Evolutionary conservation across 1,284 basidiomycete species (phyloP), one percentile per base, ranked within the genome.

Genomic region (Trametes versicolor): DNA sequence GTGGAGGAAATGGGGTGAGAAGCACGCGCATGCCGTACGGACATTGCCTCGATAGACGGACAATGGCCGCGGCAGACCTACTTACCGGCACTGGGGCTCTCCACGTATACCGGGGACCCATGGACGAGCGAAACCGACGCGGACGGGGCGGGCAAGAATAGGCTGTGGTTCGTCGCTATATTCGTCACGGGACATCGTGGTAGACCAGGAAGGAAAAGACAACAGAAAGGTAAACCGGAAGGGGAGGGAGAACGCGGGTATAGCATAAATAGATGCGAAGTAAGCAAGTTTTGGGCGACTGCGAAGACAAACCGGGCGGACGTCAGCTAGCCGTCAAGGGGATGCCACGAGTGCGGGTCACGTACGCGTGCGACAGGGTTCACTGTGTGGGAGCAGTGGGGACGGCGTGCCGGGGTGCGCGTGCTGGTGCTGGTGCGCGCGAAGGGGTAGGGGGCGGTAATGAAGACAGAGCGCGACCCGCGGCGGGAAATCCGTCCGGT

Each of bases 101-200:
- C 34, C 36, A n/a, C 12, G 10, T 34, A 13, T 15, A n/a, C 34
- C 54, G 49, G 55, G 37, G 50, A 45, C 50, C 47, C 19, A 23
- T 48, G 25, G 48, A n/a, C 17, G 10, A 25, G 39, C 41, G 23
- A 23, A 39, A 17, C 27, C 49, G 39, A 49, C 8, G 37, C 21
- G 45, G 4, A 10, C 27, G 29, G 17, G 41, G 41, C 12, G 43
- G 17, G 58, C 23, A 13, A 25, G 41, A 62, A 17, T 36, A 7
- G 21, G 21, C 43, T 19, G 55, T 51, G 57, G 43, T 45, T 70
- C 67, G 47, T 70, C 60, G 66, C 61, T 72, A 64, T 69, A 69
- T 70, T 72, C 69, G 71, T 72, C 60, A 66, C 48, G 63, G 60
- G 66, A 68, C 62, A 65, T 68, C 66, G 68, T 58, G 65, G 65